These are phyloP conservation scores for Copromyces sp. DNA, from an alignment of 495 filamentous ascomycete species.

Conservation along the genomic window DNA sequence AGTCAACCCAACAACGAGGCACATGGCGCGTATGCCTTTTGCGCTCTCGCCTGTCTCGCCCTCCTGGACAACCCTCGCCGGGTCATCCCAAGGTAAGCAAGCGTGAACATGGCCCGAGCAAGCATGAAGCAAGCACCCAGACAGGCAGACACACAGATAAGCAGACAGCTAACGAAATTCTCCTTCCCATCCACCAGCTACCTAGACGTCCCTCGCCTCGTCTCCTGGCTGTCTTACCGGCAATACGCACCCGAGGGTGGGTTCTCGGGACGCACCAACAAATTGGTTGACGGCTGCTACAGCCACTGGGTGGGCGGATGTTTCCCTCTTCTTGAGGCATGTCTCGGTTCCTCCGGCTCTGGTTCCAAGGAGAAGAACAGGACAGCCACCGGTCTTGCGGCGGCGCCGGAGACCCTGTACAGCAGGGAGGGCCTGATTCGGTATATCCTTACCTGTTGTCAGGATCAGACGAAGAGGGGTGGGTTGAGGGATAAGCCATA, in stretches of 20 bases:
- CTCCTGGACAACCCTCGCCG: slow-evolving; percentile 68
- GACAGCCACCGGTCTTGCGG: slow-evolving; percentile 4
- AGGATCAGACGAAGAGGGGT: slow-evolving; percentile 54
- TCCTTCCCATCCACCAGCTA: slow-evolving; percentile 36
- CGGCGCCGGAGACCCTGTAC: slow-evolving; percentile 45
- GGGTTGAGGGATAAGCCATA: slow-evolving; percentile 90
- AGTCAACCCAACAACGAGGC: slow-evolving; percentile 75
- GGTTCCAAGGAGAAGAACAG: slow-evolving; percentile 2
- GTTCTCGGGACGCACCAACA: slow-evolving; percentile 89
- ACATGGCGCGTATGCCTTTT: slow-evolving; percentile 95
- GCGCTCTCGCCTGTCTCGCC: slow-evolving; percentile 75
- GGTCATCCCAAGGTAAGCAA: slow-evolving; percentile 54
- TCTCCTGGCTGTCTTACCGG: slow-evolving; percentile 79
- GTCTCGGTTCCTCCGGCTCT: slow-evolving; percentile 32
- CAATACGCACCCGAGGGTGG: slow-evolving; percentile 91
- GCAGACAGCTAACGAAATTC: neutral
- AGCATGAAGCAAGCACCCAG: neutral
- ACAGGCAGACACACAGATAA: neutral
- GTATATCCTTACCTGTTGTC: slow-evolving; percentile 84
- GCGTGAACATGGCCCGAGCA: neutral
- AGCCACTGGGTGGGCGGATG: slow-evolving; percentile 95
- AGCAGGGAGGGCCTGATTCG: slow-evolving; percentile 73
- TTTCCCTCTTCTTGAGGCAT: slow-evolving; percentile 84
- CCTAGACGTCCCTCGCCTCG: slow-evolving; percentile 65
- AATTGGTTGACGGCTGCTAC: slow-evolving; percentile 95